phyloP scores from a whole-genome alignment of 23 red algal species.

The Gracilaria gracilis region DNA sequence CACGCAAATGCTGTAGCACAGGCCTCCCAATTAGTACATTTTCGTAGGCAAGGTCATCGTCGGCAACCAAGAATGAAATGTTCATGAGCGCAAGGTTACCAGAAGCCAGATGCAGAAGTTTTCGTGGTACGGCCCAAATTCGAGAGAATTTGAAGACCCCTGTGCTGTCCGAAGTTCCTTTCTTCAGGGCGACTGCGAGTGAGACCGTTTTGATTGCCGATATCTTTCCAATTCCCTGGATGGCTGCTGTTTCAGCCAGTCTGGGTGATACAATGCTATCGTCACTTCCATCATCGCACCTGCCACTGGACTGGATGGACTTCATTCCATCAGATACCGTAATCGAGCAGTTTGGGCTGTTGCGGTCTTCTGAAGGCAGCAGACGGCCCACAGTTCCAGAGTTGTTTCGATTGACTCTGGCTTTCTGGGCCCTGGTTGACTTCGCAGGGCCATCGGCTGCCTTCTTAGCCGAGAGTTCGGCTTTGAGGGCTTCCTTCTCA shows the following conservation, averaged over 20 bases:
- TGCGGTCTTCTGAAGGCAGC: not conserved
- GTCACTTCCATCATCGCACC: slow-evolving; percentile 23
- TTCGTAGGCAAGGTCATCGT: slow-evolving; percentile 46
- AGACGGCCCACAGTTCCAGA: not conserved
- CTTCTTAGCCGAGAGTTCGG: not conserved
- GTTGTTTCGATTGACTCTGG: not conserved
- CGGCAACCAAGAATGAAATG: slow-evolving; percentile 35
- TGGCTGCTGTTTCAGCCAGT: not conserved
- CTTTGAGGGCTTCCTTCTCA: not conserved
- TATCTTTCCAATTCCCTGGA: slow-evolving; percentile 15
- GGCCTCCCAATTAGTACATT: slow-evolving; percentile 35
- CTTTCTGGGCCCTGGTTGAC: not conserved
- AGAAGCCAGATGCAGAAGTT: slow-evolving; percentile 27
- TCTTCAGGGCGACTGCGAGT: slow-evolving; percentile 3
- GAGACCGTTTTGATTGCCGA: not conserved
- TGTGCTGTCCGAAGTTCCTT: not conserved
- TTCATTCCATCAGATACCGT: slow-evolving; percentile 24
- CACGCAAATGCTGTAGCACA: slow-evolving; percentile 27
- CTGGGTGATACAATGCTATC: not conserved
- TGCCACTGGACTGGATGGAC: not conserved
- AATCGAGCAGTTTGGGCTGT: not conserved
- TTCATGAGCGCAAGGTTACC: slow-evolving; percentile 32
- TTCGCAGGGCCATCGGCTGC: not conserved
- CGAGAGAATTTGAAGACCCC: slow-evolving; percentile 5
- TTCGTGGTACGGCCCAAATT: slow-evolving; percentile 23